Conservation (phyloP, 257 asterid genomes). For the Nicotiana obtusifolia region DNA sequence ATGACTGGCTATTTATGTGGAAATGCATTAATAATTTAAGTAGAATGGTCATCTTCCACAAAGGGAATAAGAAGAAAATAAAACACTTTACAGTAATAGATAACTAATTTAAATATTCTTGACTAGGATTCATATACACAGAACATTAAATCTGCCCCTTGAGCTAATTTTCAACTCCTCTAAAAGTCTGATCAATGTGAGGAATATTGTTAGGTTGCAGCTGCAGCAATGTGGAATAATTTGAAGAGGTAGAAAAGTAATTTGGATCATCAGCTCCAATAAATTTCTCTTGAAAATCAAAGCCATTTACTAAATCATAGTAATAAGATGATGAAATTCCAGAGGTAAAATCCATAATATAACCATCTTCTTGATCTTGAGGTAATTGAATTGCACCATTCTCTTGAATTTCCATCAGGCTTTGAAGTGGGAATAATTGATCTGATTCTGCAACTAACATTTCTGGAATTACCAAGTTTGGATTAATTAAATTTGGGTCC, state of each 20-base stretch:
- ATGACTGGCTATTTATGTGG: no score
- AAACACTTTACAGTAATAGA: not conserved
- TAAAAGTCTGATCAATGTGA: not conserved
- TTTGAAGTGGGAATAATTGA: conserved; percentile 21
- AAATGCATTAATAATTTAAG: not conserved
- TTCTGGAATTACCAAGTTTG: conserved; percentile 2
- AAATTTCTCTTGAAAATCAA: conserved; percentile 14
- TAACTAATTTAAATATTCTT: not conserved
- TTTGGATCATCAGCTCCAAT: not conserved
- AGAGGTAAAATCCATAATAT: conserved; percentile 1
- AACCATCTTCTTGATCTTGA: conserved; percentile 16
- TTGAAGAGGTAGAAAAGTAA: not conserved
- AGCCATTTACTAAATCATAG: conserved; percentile 3
- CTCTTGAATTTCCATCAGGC: conserved; percentile 27
- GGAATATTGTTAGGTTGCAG: not conserved
- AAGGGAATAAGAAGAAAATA: not conserved
- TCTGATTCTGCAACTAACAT: conserved; percentile 6
- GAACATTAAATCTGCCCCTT: not conserved
- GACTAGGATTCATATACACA: not conserved
- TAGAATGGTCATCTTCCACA: not conserved
- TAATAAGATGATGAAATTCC: conserved; percentile 7
- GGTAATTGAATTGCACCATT: conserved; percentile 2
- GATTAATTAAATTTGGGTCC: conserved; percentile 10
- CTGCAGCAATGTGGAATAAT: not conserved
- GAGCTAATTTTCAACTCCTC: not conserved